phyloP scores from a whole-genome alignment of 129 eudicot genomes.

The Helichrysum umbraculigerum region DNA sequence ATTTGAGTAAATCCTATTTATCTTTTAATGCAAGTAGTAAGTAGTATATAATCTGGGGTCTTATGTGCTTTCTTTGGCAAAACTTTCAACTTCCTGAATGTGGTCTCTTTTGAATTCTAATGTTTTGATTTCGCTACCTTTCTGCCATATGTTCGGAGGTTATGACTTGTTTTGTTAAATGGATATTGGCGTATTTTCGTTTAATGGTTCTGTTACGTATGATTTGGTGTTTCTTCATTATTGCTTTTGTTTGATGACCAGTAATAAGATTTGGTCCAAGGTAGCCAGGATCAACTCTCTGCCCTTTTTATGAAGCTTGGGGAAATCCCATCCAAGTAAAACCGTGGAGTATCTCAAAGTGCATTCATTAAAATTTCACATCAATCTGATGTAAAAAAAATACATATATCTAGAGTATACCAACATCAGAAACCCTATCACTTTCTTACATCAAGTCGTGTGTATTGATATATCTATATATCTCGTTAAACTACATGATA shows the following conservation, averaged over 20 bases:
- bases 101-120: conserved; percentile 11
- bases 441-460: no score
- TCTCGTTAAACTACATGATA: no score
- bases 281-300: no score
- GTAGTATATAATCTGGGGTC: conserved; percentile 25
- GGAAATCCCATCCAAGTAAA: no score
- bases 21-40: conserved; percentile 11
- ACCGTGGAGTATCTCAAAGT: no score
- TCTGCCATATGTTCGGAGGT: not conserved
- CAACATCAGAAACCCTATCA: no score
- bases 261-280: not conserved
- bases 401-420: no score
- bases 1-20: conserved; percentile 23
- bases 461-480: no score
- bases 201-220: not conserved
- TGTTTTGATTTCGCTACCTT: not conserved
- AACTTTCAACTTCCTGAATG: conserved; percentile 1
- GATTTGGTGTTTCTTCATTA: not conserved
- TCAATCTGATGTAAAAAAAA: no score
- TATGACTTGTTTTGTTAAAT: conserved; percentile 10
- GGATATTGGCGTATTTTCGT: not conserved
- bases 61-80: conserved; percentile 11
- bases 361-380: no score
- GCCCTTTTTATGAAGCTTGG: no score
- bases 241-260: not conserved